Base-by-base conservation (phyloP, 116 monocot species). In the Phalaenopsis hybrid region DNA sequence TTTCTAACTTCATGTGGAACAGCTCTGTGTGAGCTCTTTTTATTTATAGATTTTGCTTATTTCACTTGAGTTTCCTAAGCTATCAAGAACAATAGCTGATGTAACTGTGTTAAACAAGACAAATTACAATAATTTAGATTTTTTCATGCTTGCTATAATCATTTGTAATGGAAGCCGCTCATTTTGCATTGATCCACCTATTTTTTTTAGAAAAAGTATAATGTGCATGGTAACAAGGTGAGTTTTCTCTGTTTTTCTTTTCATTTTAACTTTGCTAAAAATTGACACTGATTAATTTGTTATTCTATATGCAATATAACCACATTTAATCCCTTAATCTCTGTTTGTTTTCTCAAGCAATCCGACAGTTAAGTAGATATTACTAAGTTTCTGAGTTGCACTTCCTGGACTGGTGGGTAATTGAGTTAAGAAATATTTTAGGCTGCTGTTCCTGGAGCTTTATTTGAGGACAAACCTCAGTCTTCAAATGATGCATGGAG, bases 401-500 rank as follows among this genome's bases (percentile, higher is more conserved):
- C 33, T 81, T 82, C 4, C 55, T 79, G 41, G 45, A 46, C 16
- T 77, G 23, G 23, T 77, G 11, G 28, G 51, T 51, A 15, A 49
- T 57, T 79, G 11, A 79, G n/a, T 67, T 68, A 13, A 84, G 18
- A 33, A 74, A 44, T 78, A 3, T 91, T 81, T 76, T 83, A 98
- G 94, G 89, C 93, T 44, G 95, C 86, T 80, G 89, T 72, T 76
- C 95, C 92, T 41, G 99, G 99, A 81, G 95, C 99, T 81, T 89
- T 99, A 59, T 99, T 99, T 85, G 95, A 99, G 84, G 99, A 94
- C 31, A 99, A 95, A 68, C 93, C 92, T 79, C 99, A 99, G 63
- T 90, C 99, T 74, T 92, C 95, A 57, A 99, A 99, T 87, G 99
- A 99, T 84, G 83, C 93, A 63, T 99, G 99, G 99, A 93, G 99